Conservation (phyloP, 2,329 filamentous ascomycete genomes). For the Penicillium sp. region DNA sequence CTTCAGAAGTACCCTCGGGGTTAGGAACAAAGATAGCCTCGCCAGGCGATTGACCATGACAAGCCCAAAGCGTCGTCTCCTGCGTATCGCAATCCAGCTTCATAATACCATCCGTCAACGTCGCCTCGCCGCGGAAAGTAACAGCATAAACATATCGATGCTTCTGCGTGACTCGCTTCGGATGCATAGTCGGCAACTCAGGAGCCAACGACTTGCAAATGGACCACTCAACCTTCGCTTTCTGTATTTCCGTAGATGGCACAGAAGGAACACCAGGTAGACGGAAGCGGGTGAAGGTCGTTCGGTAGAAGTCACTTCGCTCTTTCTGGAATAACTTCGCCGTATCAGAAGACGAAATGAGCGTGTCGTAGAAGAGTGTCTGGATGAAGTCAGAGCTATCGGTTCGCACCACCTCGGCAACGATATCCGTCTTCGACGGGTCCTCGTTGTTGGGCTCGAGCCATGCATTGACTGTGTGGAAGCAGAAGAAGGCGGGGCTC, state of each 20-base stretch:
- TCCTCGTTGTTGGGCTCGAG: conserved; percentile 52
- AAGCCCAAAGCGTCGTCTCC: conserved; percentile 42
- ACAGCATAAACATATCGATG: conserved; percentile 52
- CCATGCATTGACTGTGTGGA: conserved; percentile 75
- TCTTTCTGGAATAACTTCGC: conserved; percentile 32
- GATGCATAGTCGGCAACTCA: conserved; percentile 53
- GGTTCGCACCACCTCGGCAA: conserved; percentile 64
- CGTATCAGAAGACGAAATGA: conserved; percentile 55
- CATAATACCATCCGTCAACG: conserved; percentile 51
- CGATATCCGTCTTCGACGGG: conserved; percentile 48
- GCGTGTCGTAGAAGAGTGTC: conserved; percentile 65
- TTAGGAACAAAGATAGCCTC: conserved; percentile 53
- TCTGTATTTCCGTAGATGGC: conserved; percentile 6
- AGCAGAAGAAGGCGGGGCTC: conserved; percentile 68
- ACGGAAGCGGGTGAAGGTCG: conserved; percentile 38
- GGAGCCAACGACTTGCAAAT: conserved; percentile 25
- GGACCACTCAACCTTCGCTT: conserved; percentile 30
- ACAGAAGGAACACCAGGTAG: conserved; percentile 33
- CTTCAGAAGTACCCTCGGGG: conserved; percentile 39
- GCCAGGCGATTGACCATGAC: conserved; percentile 50
- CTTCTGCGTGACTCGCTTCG: conserved; percentile 40
- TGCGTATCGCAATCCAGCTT: conserved; percentile 51
- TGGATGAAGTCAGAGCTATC: conserved; percentile 62
- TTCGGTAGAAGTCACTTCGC: conserved; percentile 34
- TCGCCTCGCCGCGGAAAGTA: conserved; percentile 45